Evolutionary conservation across 345 rosid species (phyloP).

Genomic region (Salix purpurea): DNA sequence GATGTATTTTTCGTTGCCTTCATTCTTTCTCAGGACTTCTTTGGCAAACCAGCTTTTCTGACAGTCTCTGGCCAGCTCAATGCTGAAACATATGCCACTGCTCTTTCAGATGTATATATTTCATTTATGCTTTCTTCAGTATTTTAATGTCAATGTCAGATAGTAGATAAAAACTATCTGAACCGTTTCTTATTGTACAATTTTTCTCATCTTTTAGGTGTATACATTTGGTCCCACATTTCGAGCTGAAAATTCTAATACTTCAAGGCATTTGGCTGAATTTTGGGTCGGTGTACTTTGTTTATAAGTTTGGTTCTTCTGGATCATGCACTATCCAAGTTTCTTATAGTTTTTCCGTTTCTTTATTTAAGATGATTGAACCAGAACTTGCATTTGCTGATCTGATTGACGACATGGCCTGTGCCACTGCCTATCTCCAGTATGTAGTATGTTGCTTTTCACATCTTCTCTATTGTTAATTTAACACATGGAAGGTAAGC

Average conservation of each 20-base stretch:
- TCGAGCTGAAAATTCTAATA: slow-evolving; percentile 95
- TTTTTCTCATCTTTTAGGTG: slow-evolving; percentile 40
- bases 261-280: slow-evolving; percentile 93
- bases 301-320: slow-evolving; percentile 7
- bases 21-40: slow-evolving; percentile 65
- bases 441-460: slow-evolving; percentile 91
- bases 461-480: slow-evolving; percentile 29
- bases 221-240: slow-evolving; percentile 99
- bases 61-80: slow-evolving; percentile 98
- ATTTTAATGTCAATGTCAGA: background rate
- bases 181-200: background rate
- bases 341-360: slow-evolving; percentile 10
- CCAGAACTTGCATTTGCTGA: slow-evolving; percentile 99
- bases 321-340: background rate
- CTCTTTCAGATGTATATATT: slow-evolving; percentile 78
- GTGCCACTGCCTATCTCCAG: slow-evolving; percentile 99
- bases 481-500: slow-evolving; percentile 14
- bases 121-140: slow-evolving; percentile 9
- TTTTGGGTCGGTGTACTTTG: slow-evolving; percentile 63
- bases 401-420: slow-evolving; percentile 95
- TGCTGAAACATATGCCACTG: slow-evolving; percentile 95
- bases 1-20: slow-evolving; percentile 9
- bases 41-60: slow-evolving; percentile 94
- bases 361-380: slow-evolving; percentile 76
- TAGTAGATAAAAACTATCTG: slow-evolving; percentile 4